A percentile compares a stretch with the other conserved stretches of the same genome.
These are phyloP conservation scores for Globisporangium cylindrosporum DNA, from an alignment of 352 stramenopile genomes.

Conservation along the genomic window DNA sequence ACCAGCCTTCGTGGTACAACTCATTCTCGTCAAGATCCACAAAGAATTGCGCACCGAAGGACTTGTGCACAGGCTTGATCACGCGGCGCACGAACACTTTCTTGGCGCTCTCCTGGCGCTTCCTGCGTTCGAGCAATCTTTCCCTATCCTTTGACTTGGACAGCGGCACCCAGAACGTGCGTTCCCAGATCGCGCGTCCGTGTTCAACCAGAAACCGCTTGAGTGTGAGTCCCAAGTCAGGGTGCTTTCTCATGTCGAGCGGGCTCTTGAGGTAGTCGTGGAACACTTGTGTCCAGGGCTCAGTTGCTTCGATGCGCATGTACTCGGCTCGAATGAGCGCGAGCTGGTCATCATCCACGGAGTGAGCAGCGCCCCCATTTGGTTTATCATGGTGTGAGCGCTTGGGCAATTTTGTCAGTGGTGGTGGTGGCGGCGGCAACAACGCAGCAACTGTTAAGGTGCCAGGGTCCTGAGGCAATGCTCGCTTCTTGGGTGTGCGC, in stretches of 20 bases:
- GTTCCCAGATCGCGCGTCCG: conserved; percentile 33
- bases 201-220: conserved; percentile 22
- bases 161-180: conserved; percentile 29
- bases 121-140: not conserved
- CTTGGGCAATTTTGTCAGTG: not conserved
- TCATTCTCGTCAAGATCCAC: conserved; percentile 21
- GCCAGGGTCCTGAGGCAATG: not conserved
- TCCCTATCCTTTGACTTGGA: conserved; percentile 1
- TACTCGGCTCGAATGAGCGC: conserved; percentile 15
- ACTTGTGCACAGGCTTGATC: conserved; percentile 18
- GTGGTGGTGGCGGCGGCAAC: not conserved
- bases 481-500: not conserved
- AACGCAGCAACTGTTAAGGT: not conserved
- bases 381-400: not conserved
- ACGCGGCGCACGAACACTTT: conserved; percentile 22
- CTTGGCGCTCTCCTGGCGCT: conserved; percentile 25
- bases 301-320: conserved; percentile 20
- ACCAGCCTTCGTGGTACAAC: conserved; percentile 25
- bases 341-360: not conserved
- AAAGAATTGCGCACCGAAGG: conserved; percentile 29
- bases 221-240: conserved; percentile 15
- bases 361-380: not conserved
- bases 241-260: conserved; percentile 17
- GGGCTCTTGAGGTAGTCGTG: conserved; percentile 20
- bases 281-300: conserved; percentile 28